These are phyloP conservation scores for Tricladium varicosporioides DNA, from an alignment of 2,329 filamentous ascomycete species.

Conservation along the genomic window DNA sequence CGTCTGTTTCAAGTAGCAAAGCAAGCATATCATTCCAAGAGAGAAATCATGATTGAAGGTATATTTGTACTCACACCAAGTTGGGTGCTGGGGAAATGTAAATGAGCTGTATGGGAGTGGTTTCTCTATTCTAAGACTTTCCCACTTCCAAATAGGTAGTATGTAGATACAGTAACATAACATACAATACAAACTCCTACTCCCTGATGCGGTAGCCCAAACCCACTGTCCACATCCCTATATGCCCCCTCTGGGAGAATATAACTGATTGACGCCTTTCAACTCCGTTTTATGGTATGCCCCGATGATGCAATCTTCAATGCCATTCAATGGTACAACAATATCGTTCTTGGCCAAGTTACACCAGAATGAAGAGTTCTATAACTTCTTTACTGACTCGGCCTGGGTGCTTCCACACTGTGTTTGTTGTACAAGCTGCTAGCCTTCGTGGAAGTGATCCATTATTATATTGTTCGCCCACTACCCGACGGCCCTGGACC, in stretches of 20 bases:
- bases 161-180: background rate
- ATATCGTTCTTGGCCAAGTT: too few relatives aligned
- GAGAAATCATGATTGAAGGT: too few relatives aligned
- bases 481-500: constrained; percentile 14
- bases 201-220: background rate
- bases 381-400: too few relatives aligned
- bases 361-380: too few relatives aligned
- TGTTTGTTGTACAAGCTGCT: too few relatives aligned
- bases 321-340: too few relatives aligned
- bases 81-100: background rate
- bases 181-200: background rate
- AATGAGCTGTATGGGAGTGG: background rate
- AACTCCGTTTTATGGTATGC: background rate
- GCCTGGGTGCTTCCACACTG: too few relatives aligned
- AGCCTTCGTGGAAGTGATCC: too few relatives aligned
- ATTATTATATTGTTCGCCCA: background rate
- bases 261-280: background rate
- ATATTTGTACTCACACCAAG: too few relatives aligned
- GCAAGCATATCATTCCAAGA: too few relatives aligned
- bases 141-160: background rate
- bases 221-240: background rate
- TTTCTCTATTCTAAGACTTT: background rate
- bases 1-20: too few relatives aligned
- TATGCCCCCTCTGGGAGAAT: background rate
- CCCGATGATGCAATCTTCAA: too few relatives aligned